A percentile compares a stretch with the other conserved stretches of the same genome.
Conservation (phyloP, 2,329 filamentous ascomycete genomes). For the Cordyceps sp. region DNA sequence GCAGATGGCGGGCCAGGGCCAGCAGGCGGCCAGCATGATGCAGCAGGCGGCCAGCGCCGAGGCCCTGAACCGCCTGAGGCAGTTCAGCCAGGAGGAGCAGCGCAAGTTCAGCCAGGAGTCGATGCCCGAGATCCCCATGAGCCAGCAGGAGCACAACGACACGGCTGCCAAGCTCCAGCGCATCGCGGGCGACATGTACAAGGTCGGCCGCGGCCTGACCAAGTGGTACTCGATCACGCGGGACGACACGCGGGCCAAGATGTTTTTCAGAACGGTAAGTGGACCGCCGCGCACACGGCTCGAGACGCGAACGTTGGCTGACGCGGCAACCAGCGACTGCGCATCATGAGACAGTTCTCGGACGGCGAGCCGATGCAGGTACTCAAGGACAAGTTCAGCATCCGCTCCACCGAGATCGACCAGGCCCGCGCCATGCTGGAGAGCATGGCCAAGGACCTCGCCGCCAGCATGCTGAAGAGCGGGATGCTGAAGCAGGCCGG, state of each 20-base stretch:
- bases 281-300: too few relatives aligned
- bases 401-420: conserved; percentile 33
- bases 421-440: conserved; percentile 28
- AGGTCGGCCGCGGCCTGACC: conserved; percentile 25
- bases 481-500: conserved; percentile 10
- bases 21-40: conserved; percentile 4
- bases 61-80: conserved; percentile 15
- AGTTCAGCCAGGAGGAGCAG: conserved; percentile 23
- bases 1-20: conserved; percentile 10
- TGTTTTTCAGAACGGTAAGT: conserved; percentile 37
- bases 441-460: conserved; percentile 32
- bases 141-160: conserved; percentile 24
- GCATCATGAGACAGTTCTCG: conserved; percentile 34
- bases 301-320: too few relatives aligned
- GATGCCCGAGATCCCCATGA: conserved; percentile 29
- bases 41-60: conserved; percentile 7
- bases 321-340: too few relatives aligned
- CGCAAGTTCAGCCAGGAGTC: conserved; percentile 20
- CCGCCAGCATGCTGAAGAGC: conserved; percentile 13
- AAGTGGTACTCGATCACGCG: conserved; percentile 31
- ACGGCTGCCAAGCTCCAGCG: conserved; percentile 25
- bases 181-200: conserved; percentile 23
- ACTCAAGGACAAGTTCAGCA: conserved; percentile 32
- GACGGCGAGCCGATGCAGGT: conserved; percentile 29
- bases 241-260: conserved; percentile 31